A percentile compares a stretch with the other conserved stretches of the same genome.
phyloP scores from a whole-genome alignment of 495 filamentous ascomycete species.

The Neurospora tetraspora region DNA sequence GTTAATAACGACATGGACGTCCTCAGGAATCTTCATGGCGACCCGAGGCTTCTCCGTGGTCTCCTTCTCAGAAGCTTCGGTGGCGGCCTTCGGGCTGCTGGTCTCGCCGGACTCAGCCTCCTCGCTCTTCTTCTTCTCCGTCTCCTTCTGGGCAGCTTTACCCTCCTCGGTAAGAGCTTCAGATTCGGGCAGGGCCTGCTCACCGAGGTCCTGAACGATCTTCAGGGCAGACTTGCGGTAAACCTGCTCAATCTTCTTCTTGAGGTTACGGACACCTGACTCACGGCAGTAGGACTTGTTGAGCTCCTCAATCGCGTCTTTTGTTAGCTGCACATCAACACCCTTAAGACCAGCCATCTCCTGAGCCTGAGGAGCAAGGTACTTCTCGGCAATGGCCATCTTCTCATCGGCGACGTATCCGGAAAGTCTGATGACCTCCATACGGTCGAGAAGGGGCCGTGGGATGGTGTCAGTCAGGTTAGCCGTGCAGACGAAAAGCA shows the following conservation, averaged over 20 bases:
- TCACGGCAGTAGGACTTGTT: conserved; percentile 99
- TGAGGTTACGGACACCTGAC: conserved; percentile 92
- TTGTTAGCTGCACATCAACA: conserved; percentile 72
- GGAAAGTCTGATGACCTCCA: conserved; percentile 96
- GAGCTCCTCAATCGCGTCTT: conserved; percentile 84
- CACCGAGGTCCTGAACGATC: conserved; percentile 91
- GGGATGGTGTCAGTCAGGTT: conserved; percentile 99
- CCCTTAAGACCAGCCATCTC: conserved; percentile 85
- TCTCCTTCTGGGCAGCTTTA: conserved; percentile 67
- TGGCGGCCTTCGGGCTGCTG: neutral
- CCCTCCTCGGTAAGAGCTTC: conserved; percentile 82
- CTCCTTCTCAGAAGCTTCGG: conserved; percentile 19
- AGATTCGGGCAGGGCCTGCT: conserved; percentile 71
- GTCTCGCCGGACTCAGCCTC: conserved; percentile 10
- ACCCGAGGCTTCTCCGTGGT: conserved; percentile 60
- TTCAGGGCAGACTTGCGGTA: conserved; percentile 96
- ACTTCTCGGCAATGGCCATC: conserved; percentile 94
- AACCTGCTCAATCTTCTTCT: conserved; percentile 99
- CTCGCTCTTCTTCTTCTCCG: conserved; percentile 9
- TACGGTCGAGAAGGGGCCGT: conserved; percentile 85
- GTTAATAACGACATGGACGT: conserved; percentile 75
- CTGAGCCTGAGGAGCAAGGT: conserved; percentile 83
- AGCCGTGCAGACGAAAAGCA: conserved; percentile 97
- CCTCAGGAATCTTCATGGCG: conserved; percentile 76
- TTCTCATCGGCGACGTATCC: conserved; percentile 98